These are phyloP conservation scores for Rhodotorula sphaerocarpa DNA, from an alignment of 768 basidiomycete genomes.

Conservation along the genomic window DNA sequence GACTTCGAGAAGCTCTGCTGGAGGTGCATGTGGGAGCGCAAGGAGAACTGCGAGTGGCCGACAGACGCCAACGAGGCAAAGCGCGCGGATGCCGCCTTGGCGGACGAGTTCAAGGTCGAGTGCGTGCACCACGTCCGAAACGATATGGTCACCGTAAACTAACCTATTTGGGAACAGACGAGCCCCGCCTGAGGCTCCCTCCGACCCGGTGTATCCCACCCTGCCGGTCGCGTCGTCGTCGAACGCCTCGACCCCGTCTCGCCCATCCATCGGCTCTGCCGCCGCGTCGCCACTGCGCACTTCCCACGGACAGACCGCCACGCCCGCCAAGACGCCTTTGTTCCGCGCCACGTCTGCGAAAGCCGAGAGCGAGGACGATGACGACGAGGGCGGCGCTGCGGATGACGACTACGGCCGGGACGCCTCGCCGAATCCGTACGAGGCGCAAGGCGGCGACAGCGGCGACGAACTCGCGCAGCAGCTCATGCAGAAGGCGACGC, in stretches of 20 bases:
- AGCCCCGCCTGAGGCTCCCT: neutral
- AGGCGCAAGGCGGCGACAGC: constrained; percentile 10
- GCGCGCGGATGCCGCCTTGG: constrained; percentile 20
- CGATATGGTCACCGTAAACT: neutral
- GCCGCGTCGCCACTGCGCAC: neutral
- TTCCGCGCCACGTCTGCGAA: constrained; percentile 29
- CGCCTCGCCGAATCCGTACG: constrained; percentile 7
- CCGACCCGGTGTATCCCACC: constrained; percentile 3
- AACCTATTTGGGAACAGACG: neutral
- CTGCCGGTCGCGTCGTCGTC: neutral
- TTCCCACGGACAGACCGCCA: neutral
- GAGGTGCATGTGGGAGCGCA: constrained; percentile 92
- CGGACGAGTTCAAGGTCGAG: constrained; percentile 76
- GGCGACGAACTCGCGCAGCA: constrained; percentile 36
- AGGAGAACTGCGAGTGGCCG: constrained; percentile 60
- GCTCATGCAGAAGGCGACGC: constrained; percentile 28
- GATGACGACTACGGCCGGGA: neutral
- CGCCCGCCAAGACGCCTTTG: constrained; percentile 31
- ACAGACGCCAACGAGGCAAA: constrained; percentile 60
- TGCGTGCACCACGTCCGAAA: constrained; percentile 46
- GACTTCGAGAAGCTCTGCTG: constrained; percentile 93
- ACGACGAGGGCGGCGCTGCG: neutral
- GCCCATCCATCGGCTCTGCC: neutral
- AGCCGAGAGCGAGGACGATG: constrained; percentile 4
- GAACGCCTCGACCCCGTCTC: neutral